Base-by-base conservation (phyloP, 2,329 filamentous ascomycete genomes). In the Paraphoma chrysanthemicola region DNA sequence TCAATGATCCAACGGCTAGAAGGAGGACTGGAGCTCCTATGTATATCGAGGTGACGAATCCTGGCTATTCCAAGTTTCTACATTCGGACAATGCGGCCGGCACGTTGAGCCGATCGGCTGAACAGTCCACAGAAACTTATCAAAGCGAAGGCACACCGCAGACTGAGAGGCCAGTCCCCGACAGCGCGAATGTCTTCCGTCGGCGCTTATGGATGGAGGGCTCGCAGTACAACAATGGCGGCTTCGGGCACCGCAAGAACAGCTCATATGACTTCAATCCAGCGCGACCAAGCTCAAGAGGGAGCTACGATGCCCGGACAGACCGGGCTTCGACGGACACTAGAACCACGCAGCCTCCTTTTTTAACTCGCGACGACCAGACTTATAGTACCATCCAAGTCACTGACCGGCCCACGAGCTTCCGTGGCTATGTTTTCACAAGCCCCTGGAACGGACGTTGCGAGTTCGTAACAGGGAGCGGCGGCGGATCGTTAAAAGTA, bases 381-480 rank as follows among this genome's bases (percentile, higher is more conserved):
- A 31, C 61, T 3, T 71, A 75, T 45, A 62, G 58, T 23, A 68
- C 66, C 9, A 68, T 70, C 4, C 68, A 69, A 39, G 57, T 83
- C 78, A 16, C 79, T 82, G 59, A 85, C 16, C 70, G 59, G 33
- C 69, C 66, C 18, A 82, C 87, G 0, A 83, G 83, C 31, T 90
- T 88, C 69, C 77, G 78, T 60, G 77, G 83, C 16, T 96, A 96
- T 76, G 85, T 87, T 1, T 97, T 97, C 72, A 79, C 82, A 17
- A 95, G 91, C 42, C 93, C 93, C 0, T 98, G 94, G 94, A 88
- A 92, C 58, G 91, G 92, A 14, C 85, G 85, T 42, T 98, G 94
- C 78, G 90, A 93, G 58, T 98, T 98, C 76, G 83, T 86, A 14
- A 95, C 93, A 0, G 90, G 90, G 38, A 83, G 87, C 53, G 89